A percentile compares a stretch with the other conserved stretches of the same genome.
Conservation (phyloP, 2,329 filamentous ascomycete genomes). For the Tolypocladium sp. region DNA sequence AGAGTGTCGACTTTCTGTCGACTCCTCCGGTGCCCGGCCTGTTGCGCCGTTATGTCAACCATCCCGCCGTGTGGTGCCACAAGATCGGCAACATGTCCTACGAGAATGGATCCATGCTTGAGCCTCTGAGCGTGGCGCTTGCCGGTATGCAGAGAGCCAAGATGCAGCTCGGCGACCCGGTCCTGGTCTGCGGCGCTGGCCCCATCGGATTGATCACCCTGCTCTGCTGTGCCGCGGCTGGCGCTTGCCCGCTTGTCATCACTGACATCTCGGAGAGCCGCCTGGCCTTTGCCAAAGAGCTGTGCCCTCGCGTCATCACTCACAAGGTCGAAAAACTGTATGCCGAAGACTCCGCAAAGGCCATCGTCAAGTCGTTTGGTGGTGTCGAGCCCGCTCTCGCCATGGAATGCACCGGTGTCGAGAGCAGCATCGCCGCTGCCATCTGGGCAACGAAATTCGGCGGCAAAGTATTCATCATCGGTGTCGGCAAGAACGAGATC, state of each 20-base stretch:
- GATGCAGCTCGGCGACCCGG: slow-evolving; percentile 74
- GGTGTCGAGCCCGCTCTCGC: slow-evolving; percentile 73
- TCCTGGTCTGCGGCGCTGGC: slow-evolving; percentile 84
- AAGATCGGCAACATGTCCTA: slow-evolving; percentile 90
- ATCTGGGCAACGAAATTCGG: slow-evolving; percentile 92
- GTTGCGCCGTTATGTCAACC: slow-evolving; percentile 86
- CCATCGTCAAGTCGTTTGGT: slow-evolving; percentile 59
- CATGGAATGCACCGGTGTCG: slow-evolving; percentile 91
- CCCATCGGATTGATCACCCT: slow-evolving; percentile 89
- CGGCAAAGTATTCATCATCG: slow-evolving; percentile 94
- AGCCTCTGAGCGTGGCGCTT: slow-evolving; percentile 82
- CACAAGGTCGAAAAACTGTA: slow-evolving; percentile 63
- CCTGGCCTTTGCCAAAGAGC: slow-evolving; percentile 72
- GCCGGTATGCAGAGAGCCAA: slow-evolving; percentile 79
- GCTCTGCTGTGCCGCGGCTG: slow-evolving; percentile 75
- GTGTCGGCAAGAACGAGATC: slow-evolving; percentile 92
- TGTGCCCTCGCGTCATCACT: slow-evolving; percentile 71
- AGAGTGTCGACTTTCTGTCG: slow-evolving; percentile 75
- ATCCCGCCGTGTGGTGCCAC: slow-evolving; percentile 91
- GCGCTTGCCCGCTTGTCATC: slow-evolving; percentile 83
- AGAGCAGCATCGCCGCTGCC: slow-evolving; percentile 75
- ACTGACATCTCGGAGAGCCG: slow-evolving; percentile 89
- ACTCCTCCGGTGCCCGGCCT: slow-evolving; percentile 85
- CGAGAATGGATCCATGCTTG: slow-evolving; percentile 83
- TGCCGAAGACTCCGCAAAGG: slow-evolving; percentile 63